Conservation (phyloP, 116 monocot genomes). For the Cymodocea nodosa region DNA sequence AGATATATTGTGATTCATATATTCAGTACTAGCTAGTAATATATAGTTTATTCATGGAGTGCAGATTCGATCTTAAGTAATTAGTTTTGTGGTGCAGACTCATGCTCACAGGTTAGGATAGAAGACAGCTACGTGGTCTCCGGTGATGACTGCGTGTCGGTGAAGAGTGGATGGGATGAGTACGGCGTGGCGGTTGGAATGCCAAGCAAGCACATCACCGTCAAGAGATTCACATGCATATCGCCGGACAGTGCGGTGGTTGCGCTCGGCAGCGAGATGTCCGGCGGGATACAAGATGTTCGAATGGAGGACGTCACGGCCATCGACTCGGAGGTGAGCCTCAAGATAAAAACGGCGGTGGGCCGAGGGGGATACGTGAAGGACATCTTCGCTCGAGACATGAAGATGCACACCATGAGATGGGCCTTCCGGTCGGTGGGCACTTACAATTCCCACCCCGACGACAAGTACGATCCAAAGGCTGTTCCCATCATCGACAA, state of each 20-base stretch:
- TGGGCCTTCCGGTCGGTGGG: conserved; percentile 31
- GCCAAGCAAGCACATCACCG: conserved; percentile 33
- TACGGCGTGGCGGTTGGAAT: conserved; percentile 53
- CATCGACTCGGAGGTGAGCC: conserved; percentile 34
- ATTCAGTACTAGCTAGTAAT: no score
- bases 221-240: conserved; percentile 39
- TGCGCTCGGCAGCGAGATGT: conserved; percentile 60
- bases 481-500: conserved; percentile 36
- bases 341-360: conserved; percentile 52
- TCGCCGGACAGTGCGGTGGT: conserved; percentile 43
- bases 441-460: conserved; percentile 44
- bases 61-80: no score
- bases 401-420: conserved; percentile 33
- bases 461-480: conserved; percentile 25
- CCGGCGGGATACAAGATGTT: conserved; percentile 49
- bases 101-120: conserved; percentile 56
- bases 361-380: conserved; percentile 56
- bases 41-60: no score
- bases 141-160: conserved; percentile 53
- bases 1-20: no score
- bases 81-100: conserved; percentile 29
- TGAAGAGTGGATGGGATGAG: conserved; percentile 78
- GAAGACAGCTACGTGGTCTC: conserved; percentile 66
- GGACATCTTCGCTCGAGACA: conserved; percentile 32
- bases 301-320: conserved; percentile 34